Percentiles rank a stretch among this genome's conserved stretches.
phyloP scores from a whole-genome alignment of 2,329 filamentous ascomycete species.

The Lasiodiplodia sp. region DNA sequence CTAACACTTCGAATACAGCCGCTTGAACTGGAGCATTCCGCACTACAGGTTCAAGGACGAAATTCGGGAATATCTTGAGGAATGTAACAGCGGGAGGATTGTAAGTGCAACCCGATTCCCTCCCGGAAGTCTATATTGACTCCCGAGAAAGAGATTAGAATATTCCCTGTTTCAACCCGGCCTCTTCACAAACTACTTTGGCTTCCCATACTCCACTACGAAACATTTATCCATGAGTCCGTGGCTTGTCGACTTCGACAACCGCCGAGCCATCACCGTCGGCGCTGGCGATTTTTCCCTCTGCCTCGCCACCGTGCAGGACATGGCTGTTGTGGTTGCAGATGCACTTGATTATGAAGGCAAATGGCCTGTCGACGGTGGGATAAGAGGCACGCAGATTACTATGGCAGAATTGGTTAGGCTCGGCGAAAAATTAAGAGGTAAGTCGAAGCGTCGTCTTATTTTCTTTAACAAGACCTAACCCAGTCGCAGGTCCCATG shows the following conservation, averaged over 20 bases:
- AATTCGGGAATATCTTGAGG: constrained; percentile 58
- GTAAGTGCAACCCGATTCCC: constrained; percentile 36
- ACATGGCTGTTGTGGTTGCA: constrained; percentile 38
- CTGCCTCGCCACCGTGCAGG: constrained; percentile 39
- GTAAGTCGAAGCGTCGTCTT: neutral
- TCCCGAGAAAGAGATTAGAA: constrained; percentile 48
- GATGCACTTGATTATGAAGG: constrained; percentile 38
- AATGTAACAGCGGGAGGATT: constrained; percentile 58
- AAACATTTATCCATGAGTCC: constrained; percentile 48
- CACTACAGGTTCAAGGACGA: constrained; percentile 62
- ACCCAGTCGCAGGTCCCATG: constrained; percentile 37
- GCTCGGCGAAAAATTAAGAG: constrained; percentile 41
- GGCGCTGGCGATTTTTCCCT: constrained; percentile 40
- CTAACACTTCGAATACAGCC: neutral
- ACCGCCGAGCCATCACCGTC: constrained; percentile 39
- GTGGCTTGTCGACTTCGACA: constrained; percentile 43
- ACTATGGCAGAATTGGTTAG: constrained; percentile 40
- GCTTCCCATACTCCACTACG: constrained; percentile 56
- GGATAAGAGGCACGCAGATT: constrained; percentile 38
- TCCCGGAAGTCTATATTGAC: neutral
- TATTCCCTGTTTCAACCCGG: constrained; percentile 65
- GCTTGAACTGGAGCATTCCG: constrained; percentile 43
- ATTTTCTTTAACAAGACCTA: no score
- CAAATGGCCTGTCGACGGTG: constrained; percentile 40
- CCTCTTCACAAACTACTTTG: constrained; percentile 63